Evolutionary conservation across 2,329 filamentous ascomycete genomes (phyloP).

Genomic region (Beauveria sp.): DNA sequence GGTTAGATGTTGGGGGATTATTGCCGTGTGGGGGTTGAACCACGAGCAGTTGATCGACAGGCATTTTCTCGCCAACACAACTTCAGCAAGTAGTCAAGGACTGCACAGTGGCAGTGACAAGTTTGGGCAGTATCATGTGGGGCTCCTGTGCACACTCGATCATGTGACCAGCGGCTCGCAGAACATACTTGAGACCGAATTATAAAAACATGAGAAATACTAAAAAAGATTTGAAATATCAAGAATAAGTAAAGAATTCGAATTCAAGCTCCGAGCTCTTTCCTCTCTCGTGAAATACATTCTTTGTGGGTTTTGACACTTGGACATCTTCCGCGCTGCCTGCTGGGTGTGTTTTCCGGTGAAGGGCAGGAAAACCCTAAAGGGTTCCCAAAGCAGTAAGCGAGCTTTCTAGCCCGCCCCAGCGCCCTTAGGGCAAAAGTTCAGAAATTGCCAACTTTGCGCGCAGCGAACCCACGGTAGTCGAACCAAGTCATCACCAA

Average conservation of each 20-base stretch:
- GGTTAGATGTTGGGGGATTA: too few relatives aligned
- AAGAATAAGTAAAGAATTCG: neutral
- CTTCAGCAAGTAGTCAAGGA: too few relatives aligned
- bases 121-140: too few relatives aligned
- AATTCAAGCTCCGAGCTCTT: too few relatives aligned
- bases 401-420: slow-evolving; percentile 32
- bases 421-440: slow-evolving; percentile 35
- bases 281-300: neutral
- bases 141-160: too few relatives aligned
- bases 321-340: neutral
- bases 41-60: too few relatives aligned
- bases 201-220: neutral
- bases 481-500: slow-evolving; percentile 44
- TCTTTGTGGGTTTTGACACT: neutral
- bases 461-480: slow-evolving; percentile 39
- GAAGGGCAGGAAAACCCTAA: slow-evolving; percentile 37
- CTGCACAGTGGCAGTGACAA: too few relatives aligned
- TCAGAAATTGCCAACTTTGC: slow-evolving; percentile 40
- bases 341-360: neutral
- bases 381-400: slow-evolving; percentile 33
- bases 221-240: neutral
- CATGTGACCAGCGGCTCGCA: too few relatives aligned
- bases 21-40: too few relatives aligned
- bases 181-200: neutral
- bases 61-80: too few relatives aligned